Base-by-base conservation (phyloP, 345 rosid species). In the Rhodomyrtus tomentosa region DNA sequence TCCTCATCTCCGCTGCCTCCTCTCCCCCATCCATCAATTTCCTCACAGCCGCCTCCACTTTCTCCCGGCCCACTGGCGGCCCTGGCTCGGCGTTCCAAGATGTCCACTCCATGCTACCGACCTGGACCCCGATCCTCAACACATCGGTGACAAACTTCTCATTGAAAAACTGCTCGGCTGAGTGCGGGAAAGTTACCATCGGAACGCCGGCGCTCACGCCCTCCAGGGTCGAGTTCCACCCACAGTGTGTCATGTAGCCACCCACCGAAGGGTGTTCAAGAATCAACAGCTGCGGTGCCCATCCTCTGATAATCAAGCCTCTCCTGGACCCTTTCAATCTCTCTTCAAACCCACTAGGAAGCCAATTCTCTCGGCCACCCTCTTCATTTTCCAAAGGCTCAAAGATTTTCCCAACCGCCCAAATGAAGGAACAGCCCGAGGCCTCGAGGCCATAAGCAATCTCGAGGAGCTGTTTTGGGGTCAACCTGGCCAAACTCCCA, bases 211-310 rank as follows among this genome's bases (percentile, higher is more conserved):
- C 82, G 56, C 84, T 49, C 40, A 90, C 87, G 0, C 88, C 92
- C 84, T 91, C 91, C 18, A 92, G 81, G 0, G 88, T 85, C 1
- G 91, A 90, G 79, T 92, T 92, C 93, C 93, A 91, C 14, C 93
- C 93, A 9, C 93, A 92, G 53, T 89, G 95, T 0, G 92, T 89
- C 87, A 92, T 40, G 82, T 91, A 93, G 12, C 92, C 93, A 32
- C 92, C 93, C 4, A 90, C 81, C 3, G 93, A 87, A 5, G 49
- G 62, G 83, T 91, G 93, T 11, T 88, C 91, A 12, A 92, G 79
- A 29, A 92, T 90, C 87, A 90, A 27, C 80, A 90, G 20, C 81
- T 92, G 93, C 0, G 95, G 92, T 1, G 92, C 94, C 95, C 94
- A 92, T 32, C 93, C 94, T n/a, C 84, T 50, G 52, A 92, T 89